Evolutionary conservation across 306 rosid species (phyloP).

Genomic region (Mimosa bimucronata): DNA sequence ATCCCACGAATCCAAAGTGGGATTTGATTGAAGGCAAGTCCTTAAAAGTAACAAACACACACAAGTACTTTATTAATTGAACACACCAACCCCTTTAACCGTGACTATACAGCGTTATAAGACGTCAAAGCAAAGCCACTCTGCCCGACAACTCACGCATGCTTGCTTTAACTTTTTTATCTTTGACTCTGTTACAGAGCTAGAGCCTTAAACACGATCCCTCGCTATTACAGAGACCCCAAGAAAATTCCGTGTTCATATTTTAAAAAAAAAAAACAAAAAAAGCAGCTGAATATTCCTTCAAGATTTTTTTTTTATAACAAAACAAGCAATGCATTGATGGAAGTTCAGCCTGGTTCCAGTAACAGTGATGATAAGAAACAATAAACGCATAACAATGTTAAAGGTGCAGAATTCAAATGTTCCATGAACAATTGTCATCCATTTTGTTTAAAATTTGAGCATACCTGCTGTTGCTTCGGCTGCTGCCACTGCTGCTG

Average conservation of each 20-base stretch:
- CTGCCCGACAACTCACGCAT: slow-evolving; percentile 22
- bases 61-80: neutral
- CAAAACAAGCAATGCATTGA: too few relatives aligned
- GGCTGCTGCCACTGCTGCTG: slow-evolving; percentile 49
- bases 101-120: slow-evolving; percentile 16
- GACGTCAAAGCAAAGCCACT: slow-evolving; percentile 31
- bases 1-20: slow-evolving; percentile 1
- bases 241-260: neutral
- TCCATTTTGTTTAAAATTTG: neutral
- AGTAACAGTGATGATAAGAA: neutral
- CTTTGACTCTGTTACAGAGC: neutral
- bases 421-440: slow-evolving; percentile 5
- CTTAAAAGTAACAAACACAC: slow-evolving; percentile 23
- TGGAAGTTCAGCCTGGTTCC: too few relatives aligned
- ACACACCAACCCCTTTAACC: slow-evolving; percentile 17
- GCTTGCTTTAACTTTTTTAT: slow-evolving; percentile 13
- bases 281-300: slow-evolving; percentile 15
- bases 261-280: slow-evolving; percentile 2
- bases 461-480: slow-evolving; percentile 61
- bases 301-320: neutral
- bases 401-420: neutral
- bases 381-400: neutral
- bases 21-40: slow-evolving; percentile 23
- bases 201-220: neutral
- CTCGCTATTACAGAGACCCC: neutral